A percentile compares a stretch with the other conserved stretches of the same genome.
These are phyloP conservation scores for Cryptococcus wingfieldii DNA, from an alignment of 1,284 basidiomycete genomes.

Conservation along the genomic window DNA sequence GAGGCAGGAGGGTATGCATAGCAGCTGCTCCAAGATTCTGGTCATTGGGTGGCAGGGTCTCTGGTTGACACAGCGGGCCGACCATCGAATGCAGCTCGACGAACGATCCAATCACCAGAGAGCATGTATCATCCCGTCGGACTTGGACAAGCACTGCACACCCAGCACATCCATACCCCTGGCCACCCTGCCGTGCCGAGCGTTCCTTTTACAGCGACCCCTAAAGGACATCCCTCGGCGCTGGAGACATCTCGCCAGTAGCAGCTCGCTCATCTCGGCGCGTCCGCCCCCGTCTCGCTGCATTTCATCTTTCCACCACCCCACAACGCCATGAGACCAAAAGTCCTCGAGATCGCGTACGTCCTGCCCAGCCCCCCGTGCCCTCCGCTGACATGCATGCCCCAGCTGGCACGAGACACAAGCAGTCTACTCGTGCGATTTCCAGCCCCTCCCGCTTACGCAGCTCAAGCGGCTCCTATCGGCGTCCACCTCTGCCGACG, in stretches of 20 bases:
- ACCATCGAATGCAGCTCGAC: no score
- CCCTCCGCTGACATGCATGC: background rate
- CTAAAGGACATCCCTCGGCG: background rate
- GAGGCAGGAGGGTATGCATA: no score
- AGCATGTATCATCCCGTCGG: no score
- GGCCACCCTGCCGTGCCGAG: background rate
- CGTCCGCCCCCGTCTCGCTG: background rate
- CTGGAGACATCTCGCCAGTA: background rate
- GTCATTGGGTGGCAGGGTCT: no score
- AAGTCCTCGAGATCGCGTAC: conserved; percentile 49
- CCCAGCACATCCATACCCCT: background rate
- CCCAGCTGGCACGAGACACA: conserved; percentile 78
- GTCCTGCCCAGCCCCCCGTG: background rate
- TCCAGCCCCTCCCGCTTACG: conserved; percentile 62
- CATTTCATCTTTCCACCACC: background rate
- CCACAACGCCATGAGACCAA: conserved; percentile 40
- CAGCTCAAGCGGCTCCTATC: conserved; percentile 50
- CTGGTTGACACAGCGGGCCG: no score
- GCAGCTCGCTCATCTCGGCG: background rate
- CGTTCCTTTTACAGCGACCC: no score
- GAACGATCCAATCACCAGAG: no score
- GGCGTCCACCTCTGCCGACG: conserved; percentile 26
- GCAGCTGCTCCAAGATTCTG: no score
- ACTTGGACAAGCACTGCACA: no score
- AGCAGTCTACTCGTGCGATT: conserved; percentile 91